These are phyloP conservation scores for Allantophomopsis lycopodina DNA, from an alignment of 2,329 filamentous ascomycete species.

Conservation along the genomic window DNA sequence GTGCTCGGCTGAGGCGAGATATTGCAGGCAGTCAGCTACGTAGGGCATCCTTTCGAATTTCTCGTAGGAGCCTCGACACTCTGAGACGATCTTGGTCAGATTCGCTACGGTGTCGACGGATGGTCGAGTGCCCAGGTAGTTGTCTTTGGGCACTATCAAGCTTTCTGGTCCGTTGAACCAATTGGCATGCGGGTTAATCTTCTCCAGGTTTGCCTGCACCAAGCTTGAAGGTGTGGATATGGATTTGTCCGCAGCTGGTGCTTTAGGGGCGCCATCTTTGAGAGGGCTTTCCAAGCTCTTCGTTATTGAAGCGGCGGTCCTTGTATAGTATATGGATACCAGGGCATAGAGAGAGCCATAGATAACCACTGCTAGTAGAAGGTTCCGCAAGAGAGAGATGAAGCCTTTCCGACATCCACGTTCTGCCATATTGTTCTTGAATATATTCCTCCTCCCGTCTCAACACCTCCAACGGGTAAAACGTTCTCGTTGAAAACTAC, in stretches of 20 bases:
- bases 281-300: background rate
- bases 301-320: constrained; percentile 16
- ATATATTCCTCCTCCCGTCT: too few relatives aligned
- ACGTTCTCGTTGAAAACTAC: too few relatives aligned
- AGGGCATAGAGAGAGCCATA: constrained; percentile 26
- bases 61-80: constrained; percentile 34
- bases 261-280: background rate
- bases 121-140: constrained; percentile 33
- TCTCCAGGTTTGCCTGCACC: constrained; percentile 26
- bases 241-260: background rate
- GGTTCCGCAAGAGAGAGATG: constrained; percentile 25
- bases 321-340: constrained; percentile 25
- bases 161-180: constrained; percentile 37
- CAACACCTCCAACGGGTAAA: too few relatives aligned
- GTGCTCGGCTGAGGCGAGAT: constrained; percentile 30
- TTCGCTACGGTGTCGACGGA: constrained; percentile 38
- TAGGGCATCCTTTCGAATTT: constrained; percentile 40
- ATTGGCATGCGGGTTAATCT: constrained; percentile 35
- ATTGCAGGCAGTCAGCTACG: constrained; percentile 35
- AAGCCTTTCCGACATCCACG: constrained; percentile 7
- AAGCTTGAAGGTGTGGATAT: constrained; percentile 16
- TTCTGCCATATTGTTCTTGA: background rate
- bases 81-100: constrained; percentile 33
- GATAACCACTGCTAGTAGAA: constrained; percentile 24
- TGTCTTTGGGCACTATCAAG: constrained; percentile 33